Base-by-base conservation (phyloP, 495 filamentous ascomycete genomes). In the Hyaloscypha variabilis region DNA sequence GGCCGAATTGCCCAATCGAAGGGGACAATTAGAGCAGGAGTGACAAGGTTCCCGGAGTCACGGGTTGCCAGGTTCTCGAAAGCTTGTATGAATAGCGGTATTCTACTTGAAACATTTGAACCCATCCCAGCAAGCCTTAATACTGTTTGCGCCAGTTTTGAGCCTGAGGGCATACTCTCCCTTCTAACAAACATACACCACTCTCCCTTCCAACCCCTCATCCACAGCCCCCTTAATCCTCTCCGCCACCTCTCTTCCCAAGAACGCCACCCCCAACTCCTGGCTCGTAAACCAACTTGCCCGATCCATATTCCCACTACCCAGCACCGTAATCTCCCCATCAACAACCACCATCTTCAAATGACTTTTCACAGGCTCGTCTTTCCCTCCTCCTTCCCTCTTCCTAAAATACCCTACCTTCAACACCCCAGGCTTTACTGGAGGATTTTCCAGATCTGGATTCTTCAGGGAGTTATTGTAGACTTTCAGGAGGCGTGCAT, bases 261-360 rank as follows among this genome's bases (percentile, higher is more conserved):
- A 78, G 60, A 92, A 83, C 26, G 88, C 79, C 24, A 93, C 76
- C 28, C 89, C 89, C n/a, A 91, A 75, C 75, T 93, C 90, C 75
- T 92, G 90, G 67, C 86, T 89, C 13, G 90, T 91, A 68, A 80
- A 91, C 87, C 88, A 92, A 70, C 87, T 90, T 21, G 90, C 88
- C 0, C 90, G 80, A 75, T 93, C 90, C 80, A 89, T 82, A 69
- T 93, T 93, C 30, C 88, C 90, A 64, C 88, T 91, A 1, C 90
- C 90, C 13, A 92, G 77, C 8, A 93, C 78, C 17, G 82, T 77
- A 29, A 84, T 80, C 61, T 82, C 74, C 6, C 72, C 76, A 73
- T 93, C 90, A 6, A 91, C 78, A 28, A 90, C 76, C 17, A 81
- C 83, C 42, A 90, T 75, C 70, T 93, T 93, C 29, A 92, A 74